Conservation (phyloP, 352 stramenopile species). For the Phytophthora kernoviae region DNA sequence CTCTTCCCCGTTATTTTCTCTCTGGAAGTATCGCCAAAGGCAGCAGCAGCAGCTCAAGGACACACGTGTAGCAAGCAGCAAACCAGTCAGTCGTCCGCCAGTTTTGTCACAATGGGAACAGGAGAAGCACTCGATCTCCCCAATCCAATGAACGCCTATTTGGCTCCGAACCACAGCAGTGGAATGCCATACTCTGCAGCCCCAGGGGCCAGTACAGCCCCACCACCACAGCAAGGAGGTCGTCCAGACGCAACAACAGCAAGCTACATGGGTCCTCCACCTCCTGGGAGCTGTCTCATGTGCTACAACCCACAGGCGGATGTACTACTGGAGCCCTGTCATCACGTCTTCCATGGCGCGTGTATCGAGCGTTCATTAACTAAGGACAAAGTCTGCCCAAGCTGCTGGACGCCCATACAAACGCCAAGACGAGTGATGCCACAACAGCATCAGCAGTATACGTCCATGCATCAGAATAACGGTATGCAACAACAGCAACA, state of each 20-base stretch:
- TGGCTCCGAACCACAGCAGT: slow-evolving; percentile 21
- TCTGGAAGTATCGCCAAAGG: slow-evolving; percentile 24
- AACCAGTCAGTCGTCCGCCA: background rate
- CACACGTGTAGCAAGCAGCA: too few relatives aligned
- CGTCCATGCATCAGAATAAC: slow-evolving; percentile 7
- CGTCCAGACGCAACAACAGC: slow-evolving; percentile 9
- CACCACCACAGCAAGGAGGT: slow-evolving; percentile 14
- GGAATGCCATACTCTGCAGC: slow-evolving; percentile 10
- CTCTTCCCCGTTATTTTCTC: slow-evolving; percentile 40
- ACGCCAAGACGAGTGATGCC: slow-evolving; percentile 54
- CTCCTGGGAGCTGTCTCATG: slow-evolving; percentile 35
- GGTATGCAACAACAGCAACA: slow-evolving; percentile 19
- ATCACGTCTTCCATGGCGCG: slow-evolving; percentile 79
- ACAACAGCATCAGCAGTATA: slow-evolving; percentile 23
- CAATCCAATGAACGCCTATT: slow-evolving; percentile 28
- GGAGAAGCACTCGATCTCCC: slow-evolving; percentile 37
- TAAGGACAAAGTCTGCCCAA: slow-evolving; percentile 81
- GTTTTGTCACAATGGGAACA: slow-evolving; percentile 29
- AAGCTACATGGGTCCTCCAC: slow-evolving; percentile 16
- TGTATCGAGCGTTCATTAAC: slow-evolving; percentile 76
- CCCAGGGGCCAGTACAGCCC: too few relatives aligned
- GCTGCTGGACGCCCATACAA: slow-evolving; percentile 77
- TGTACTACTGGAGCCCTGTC: slow-evolving; percentile 63
- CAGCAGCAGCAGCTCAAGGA: too few relatives aligned
- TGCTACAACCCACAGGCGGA: slow-evolving; percentile 49